Conservation (phyloP, 75 land plant genomes). For the Cunninghamia lanceolata region DNA sequence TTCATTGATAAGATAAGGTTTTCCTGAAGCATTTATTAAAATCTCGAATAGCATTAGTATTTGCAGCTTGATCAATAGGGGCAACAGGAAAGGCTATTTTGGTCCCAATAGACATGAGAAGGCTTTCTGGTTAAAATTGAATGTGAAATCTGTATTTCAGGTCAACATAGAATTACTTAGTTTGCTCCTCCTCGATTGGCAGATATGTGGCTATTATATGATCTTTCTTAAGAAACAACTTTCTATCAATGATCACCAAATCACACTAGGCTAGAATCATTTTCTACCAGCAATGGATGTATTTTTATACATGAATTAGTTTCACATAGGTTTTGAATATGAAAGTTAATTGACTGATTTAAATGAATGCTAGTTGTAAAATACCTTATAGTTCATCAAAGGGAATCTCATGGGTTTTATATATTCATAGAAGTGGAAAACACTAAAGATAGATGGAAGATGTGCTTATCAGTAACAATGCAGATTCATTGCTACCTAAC, state of each 20-base stretch:
- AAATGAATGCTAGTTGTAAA: too few relatives aligned
- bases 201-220: not conserved
- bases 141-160: not conserved
- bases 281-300: not conserved
- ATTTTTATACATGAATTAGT: too few relatives aligned
- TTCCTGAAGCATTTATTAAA: not conserved
- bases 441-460: not conserved
- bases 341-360: too few relatives aligned
- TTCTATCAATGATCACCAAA: not conserved
- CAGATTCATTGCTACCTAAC: not conserved
- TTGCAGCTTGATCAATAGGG: not conserved
- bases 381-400: not conserved
- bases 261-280: too few relatives aligned
- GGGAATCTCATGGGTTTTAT: not conserved
- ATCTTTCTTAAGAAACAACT: not conserved
- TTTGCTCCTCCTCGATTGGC: not conserved
- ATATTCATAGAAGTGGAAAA: not conserved
- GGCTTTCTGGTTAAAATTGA: not conserved
- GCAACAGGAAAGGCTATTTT: not conserved
- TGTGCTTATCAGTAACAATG: not conserved
- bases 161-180: not conserved
- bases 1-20: not conserved
- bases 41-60: not conserved
- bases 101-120: not conserved
- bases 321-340: not conserved